Percentiles rank a stretch among this genome's conserved stretches.
These are phyloP conservation scores for Bryoglossum gracile DNA, from an alignment of 495 filamentous ascomycete species.

Conservation along the genomic window DNA sequence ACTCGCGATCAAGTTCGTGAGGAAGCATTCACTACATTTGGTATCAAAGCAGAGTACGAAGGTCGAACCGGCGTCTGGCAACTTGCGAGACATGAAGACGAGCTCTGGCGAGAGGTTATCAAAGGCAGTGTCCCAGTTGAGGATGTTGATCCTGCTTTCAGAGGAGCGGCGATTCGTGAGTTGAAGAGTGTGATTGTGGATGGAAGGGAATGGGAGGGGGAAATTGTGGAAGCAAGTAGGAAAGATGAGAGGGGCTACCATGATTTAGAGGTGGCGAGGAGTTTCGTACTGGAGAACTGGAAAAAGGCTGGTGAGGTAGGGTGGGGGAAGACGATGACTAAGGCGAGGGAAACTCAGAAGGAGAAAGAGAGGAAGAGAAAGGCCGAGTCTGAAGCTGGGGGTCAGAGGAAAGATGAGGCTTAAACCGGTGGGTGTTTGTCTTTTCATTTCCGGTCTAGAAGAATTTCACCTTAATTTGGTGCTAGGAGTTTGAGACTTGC, in stretches of 20 bases:
- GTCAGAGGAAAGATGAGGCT: not conserved
- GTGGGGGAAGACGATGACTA: constrained; percentile 23
- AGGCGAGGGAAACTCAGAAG: constrained; percentile 17
- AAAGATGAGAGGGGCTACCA: constrained; percentile 32
- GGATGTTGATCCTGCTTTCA: constrained; percentile 14
- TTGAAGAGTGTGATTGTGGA: constrained; percentile 24
- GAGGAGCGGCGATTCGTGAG: constrained; percentile 18
- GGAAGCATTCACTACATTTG: constrained; percentile 20
- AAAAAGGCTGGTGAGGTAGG: constrained; percentile 28
- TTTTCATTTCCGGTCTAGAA: too few relatives aligned
- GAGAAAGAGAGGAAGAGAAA: constrained; percentile 19
- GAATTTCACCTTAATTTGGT: too few relatives aligned
- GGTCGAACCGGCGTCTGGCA: constrained; percentile 14
- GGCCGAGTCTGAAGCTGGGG: not conserved
- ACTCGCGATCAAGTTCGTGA: constrained; percentile 18
- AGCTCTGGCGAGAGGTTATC: constrained; percentile 16
- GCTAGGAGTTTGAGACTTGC: too few relatives aligned
- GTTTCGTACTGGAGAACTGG: constrained; percentile 33
- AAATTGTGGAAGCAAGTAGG: constrained; percentile 15
- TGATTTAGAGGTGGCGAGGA: constrained; percentile 26
- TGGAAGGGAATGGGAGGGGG: constrained; percentile 28
- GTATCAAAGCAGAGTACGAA: constrained; percentile 28
- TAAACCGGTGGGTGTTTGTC: too few relatives aligned
- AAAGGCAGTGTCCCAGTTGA: constrained; percentile 28
- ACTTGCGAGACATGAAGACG: constrained; percentile 14